Conservation (phyloP, 129 eudicot species). For the Apium graveolens region DNA sequence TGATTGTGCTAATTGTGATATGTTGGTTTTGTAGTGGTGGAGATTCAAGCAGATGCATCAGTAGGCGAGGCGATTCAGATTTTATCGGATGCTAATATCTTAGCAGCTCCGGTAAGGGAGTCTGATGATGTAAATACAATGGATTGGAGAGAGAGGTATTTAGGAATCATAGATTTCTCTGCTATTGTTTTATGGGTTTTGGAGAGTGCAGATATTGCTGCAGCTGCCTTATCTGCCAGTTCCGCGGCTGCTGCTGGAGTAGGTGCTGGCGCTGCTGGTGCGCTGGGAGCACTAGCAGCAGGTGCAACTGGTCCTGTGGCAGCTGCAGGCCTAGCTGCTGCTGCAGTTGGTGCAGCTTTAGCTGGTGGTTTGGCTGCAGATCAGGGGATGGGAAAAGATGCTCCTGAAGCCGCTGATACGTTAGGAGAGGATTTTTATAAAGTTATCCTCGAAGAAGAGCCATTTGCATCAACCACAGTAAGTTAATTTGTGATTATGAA, state of each 20-base stretch:
- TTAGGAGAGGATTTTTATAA: slow-evolving; percentile 92
- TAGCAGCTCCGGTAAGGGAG: slow-evolving; percentile 77
- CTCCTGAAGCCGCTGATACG: slow-evolving; percentile 62
- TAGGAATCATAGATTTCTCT: slow-evolving; percentile 87
- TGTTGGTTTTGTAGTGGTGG: slow-evolving; percentile 48
- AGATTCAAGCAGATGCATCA: slow-evolving; percentile 62
- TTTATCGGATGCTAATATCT: slow-evolving; percentile 73
- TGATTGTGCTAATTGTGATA: neutral
- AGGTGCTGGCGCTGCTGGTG: slow-evolving; percentile 75
- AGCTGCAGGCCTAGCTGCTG: slow-evolving; percentile 59
- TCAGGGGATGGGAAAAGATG: slow-evolving; percentile 45
- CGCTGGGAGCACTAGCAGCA: slow-evolving; percentile 70
- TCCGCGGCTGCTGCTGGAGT: slow-evolving; percentile 86
- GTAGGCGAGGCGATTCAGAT: slow-evolving; percentile 63
- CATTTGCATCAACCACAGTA: slow-evolving; percentile 85
- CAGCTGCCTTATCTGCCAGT: slow-evolving; percentile 69
- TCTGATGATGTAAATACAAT: slow-evolving; percentile 33
- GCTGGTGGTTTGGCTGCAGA: slow-evolving; percentile 89
- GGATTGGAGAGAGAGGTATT: slow-evolving; percentile 75
- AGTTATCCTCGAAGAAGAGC: slow-evolving; percentile 85
- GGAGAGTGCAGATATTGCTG: slow-evolving; percentile 81
- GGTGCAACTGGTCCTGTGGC: slow-evolving; percentile 85
- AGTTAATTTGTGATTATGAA: neutral
- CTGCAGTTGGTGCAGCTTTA: slow-evolving; percentile 49
- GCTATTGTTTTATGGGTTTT: slow-evolving; percentile 82